Percentiles rank a stretch among this genome's conserved stretches.
phyloP scores from a whole-genome alignment of 2,329 filamentous ascomycete species.

The Clarireedia monteithiana region DNA sequence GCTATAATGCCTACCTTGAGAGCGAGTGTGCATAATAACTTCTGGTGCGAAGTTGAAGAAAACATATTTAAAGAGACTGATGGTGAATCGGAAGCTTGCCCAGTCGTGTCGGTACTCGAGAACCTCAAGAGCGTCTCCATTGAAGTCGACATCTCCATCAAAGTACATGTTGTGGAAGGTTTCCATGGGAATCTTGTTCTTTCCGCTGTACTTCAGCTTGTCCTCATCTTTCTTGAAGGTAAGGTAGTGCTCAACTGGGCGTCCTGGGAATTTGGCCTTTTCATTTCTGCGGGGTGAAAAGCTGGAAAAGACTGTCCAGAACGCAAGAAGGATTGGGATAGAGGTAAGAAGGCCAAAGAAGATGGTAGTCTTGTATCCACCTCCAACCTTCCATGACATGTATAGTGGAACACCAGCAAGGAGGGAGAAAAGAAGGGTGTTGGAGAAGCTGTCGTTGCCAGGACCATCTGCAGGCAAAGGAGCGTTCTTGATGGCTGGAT shows the following conservation, averaged over 20 bases:
- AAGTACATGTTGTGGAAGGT: slow-evolving; percentile 99
- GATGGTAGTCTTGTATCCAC: slow-evolving; percentile 78
- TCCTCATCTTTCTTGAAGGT: slow-evolving; percentile 62
- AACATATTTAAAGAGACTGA: slow-evolving; percentile 80
- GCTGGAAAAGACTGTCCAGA: slow-evolving; percentile 74
- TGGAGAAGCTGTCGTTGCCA: slow-evolving; percentile 82
- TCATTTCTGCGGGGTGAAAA: slow-evolving; percentile 87
- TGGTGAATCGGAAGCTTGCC: slow-evolving; percentile 89
- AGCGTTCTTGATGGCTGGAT: slow-evolving; percentile 84
- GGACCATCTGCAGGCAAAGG: slow-evolving; percentile 85
- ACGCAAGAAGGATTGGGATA: slow-evolving; percentile 70
- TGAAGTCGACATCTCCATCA: slow-evolving; percentile 89
- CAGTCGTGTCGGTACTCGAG: slow-evolving; percentile 96
- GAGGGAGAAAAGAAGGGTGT: slow-evolving; percentile 63
- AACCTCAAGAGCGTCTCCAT: slow-evolving; percentile 81
- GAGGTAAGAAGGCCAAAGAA: slow-evolving; percentile 77
- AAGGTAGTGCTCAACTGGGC: slow-evolving; percentile 84
- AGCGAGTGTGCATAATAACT: slow-evolving; percentile 84
- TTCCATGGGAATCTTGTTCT: slow-evolving; percentile 79
- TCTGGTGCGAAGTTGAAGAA: slow-evolving; percentile 82
- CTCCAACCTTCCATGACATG: slow-evolving; percentile 73
- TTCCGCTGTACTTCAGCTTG: slow-evolving; percentile 62
- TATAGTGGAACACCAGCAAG: slow-evolving; percentile 68
- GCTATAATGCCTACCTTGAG: slow-evolving; percentile 54
- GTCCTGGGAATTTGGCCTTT: slow-evolving; percentile 79